Percentiles rank a stretch among this genome's conserved stretches.
These are phyloP conservation scores for Mycena polygramma DNA, from an alignment of 768 basidiomycete genomes.

Conservation along the genomic window DNA sequence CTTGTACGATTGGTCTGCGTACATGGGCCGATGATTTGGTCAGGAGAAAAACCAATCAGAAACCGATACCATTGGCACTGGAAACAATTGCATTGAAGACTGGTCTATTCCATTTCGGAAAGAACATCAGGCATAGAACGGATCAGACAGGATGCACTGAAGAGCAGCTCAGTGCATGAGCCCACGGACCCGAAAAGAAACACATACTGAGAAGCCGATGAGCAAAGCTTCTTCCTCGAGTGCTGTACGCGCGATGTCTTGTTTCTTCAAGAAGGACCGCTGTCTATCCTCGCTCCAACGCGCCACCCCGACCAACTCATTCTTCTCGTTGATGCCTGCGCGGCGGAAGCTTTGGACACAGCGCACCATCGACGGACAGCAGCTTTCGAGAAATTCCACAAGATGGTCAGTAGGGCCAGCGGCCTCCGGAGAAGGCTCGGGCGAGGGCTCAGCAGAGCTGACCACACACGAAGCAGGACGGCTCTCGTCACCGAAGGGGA, in stretches of 20 bases:
- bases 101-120: too few relatives aligned
- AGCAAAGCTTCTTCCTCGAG: constrained; percentile 16
- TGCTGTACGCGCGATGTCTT: not conserved
- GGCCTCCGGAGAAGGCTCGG: not conserved
- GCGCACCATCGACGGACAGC: constrained; percentile 13
- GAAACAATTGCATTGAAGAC: too few relatives aligned
- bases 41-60: too few relatives aligned
- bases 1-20: too few relatives aligned
- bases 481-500: not conserved
- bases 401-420: not conserved
- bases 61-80: too few relatives aligned
- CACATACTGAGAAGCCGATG: constrained; percentile 16
- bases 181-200: not conserved
- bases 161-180: not conserved
- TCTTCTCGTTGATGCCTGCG: not conserved
- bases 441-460: not conserved
- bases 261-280: not conserved
- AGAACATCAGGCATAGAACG: not conserved
- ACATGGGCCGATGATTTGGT: too few relatives aligned
- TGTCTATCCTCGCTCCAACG: constrained; percentile 4
- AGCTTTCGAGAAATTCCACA: constrained; percentile 3
- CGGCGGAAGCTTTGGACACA: not conserved
- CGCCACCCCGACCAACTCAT: constrained; percentile 19
- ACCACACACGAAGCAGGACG: not conserved
- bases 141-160: not conserved